Evolutionary conservation across 805 yeast species (phyloP), one percentile per base, ranked within the genome.

Genomic region (Kazachstania martiniae): DNA sequence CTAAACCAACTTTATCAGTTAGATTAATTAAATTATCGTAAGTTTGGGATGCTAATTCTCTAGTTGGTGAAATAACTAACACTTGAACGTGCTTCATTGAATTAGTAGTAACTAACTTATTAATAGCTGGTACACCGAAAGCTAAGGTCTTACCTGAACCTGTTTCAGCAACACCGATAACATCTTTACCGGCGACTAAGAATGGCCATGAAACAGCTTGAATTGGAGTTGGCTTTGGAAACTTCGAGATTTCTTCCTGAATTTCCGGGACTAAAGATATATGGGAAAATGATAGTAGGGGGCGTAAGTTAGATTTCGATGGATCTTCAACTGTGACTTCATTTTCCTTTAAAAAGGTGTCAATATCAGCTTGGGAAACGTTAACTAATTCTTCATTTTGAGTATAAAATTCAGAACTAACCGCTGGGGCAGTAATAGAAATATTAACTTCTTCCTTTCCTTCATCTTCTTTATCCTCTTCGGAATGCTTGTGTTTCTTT

Each of bases 71-170:
- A 28, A 91, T 77, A 36, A 83, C 83, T 36, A 91, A 68, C 4
- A 86, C 94, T 47, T 74, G 74, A 35, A 82, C 67, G 13, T 79
- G 79, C 23, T 58, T 60, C 16, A 40, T 42, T n/a, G 31, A 37
- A 21, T 32, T 35, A 18, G 51, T 56, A 0, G 57, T 56, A 29
- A 65, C 47, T 29, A 89, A 62, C 40, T 76, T 75, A 50, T 84
- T 68, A 33, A 89, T 70, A n/a, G 96, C 95, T 29, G 99, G 98
- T 21, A 91, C 91, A 55, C 95, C 95, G 56, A 89, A 91, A 0
- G 95, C 97, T 61, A 89, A 79, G 0, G 98, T 89, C 59, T 89
- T 89, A 51, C 98, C 98, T 1, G 95, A 84, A 24, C 98, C 98
- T 3, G 98, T 89, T 62, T 89, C 96, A 10, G 98, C 98, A 42